Evolutionary conservation across 768 basidiomycete genomes (phyloP), one percentile per base, ranked within the genome.

Genomic region (Serendipita vermifera): DNA sequence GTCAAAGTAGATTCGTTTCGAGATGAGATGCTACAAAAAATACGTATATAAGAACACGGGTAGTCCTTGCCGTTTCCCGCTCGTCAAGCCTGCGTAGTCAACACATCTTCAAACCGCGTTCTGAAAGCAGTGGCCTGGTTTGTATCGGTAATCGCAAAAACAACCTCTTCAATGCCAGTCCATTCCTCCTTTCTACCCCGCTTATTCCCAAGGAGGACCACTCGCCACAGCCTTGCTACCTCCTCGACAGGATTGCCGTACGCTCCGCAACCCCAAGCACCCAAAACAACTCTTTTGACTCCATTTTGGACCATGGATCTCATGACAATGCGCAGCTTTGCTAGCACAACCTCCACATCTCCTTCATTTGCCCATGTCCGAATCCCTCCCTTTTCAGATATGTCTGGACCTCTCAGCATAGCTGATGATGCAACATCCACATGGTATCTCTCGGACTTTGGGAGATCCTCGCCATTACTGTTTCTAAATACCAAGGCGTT

Each of bases 261-360:
- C 32, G 46, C 46, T 31, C 46, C 46, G 22, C 46, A 51, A n/a
- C 46, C 46, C 46, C 46, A 51, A 9, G 46, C 46, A 26, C 46
- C 46, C 20, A 51, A 29, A 5, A 51, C 46, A 7, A 51, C 46
- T n/a, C 27, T 20, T 15, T 20, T 51, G 27, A 31, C 46, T 7
- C 22, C 15, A 29, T 51, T 20, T 15, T 29, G 9, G n/a, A 20
- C 24, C 24, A 51, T 20, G 31, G 29, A 20, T 9, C 46, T 20
- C 46, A 51, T 17, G 22, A 51, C 22, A 31, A 51, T 20, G 15
- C 46, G 11, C 46, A 51, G 24, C 46, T 51, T 51, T 26, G 17
- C 46, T n/a, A 51, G 22, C n/a, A 51, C 29, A 5, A 26, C 7
- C 1, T 51, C 46, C 46, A 9, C 32, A 9, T 5, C 46, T 22